Evolutionary conservation across 805 yeast species (phyloP), one percentile per base, ranked within the genome.

Genomic region (Ogataea nitratoaversa): DNA sequence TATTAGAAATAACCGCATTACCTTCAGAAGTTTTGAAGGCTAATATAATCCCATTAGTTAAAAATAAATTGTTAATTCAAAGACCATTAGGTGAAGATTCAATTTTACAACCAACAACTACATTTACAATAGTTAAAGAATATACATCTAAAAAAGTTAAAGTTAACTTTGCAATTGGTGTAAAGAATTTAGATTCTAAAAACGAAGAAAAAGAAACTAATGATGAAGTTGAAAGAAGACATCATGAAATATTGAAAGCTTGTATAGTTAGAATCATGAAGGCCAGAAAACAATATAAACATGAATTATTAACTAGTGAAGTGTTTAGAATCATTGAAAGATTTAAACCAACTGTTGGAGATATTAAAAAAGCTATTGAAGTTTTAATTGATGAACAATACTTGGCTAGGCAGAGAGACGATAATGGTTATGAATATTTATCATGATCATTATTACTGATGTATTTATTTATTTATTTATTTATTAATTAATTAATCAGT

Each of bases 251-350:
- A 65, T 70, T 93, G 53, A 86, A 88, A 57, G 96, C 98, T 2
- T 86, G 95, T 56, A 88, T 93, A 64, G 98, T 91, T 30, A 76
- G 99, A 54, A 86, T 91, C 57, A 93, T 91, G 98, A 91, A 91
- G 68, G 90, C 96, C 1, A 76, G 96, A 57, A 85, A 89, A 61
- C 72, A 71, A 32, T 69, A 87, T 53, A 78, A 78, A 48, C 97
- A 90, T 59, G 84, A 82, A 36, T 82, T 80, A 40, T 72, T 91
- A 54, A 81, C 89, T 31, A 86, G 84, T 52, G 98, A 91, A 61
- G 91, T 90, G 31, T 81, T 87, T 53, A 84, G 86, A 44, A 95
- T 88, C 59, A 79, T 95, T 3, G 70, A 78, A 36, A 74, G 98
- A 52, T 91, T 93, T 70, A 78, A 75, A 52, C 96, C 98, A 5